Evolutionary conservation across 257 asterid genomes (phyloP).

Genomic region (Knoxia roxburghii): DNA sequence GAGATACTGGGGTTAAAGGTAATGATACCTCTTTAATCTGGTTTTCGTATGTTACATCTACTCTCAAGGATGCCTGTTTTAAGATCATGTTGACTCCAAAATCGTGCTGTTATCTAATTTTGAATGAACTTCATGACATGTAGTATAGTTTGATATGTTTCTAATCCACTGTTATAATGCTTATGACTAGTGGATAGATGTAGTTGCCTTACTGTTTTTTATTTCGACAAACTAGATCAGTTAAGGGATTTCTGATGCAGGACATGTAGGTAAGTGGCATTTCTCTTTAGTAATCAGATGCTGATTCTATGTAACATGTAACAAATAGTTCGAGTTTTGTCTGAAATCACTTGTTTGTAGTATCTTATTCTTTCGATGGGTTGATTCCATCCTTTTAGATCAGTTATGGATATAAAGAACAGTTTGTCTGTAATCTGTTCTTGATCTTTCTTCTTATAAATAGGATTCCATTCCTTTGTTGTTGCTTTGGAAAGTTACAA

Average conservation of each 20-base stretch:
- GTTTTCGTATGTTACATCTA: neutral
- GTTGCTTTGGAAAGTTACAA: neutral
- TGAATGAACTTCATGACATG: neutral
- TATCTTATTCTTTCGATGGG: neutral
- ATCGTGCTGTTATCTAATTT: neutral
- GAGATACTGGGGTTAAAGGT: constrained; percentile 66
- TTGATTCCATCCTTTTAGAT: neutral
- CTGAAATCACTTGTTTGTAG: neutral
- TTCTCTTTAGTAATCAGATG: neutral
- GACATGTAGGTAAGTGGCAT: neutral
- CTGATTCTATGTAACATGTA: neutral
- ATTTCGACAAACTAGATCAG: neutral
- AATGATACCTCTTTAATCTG: constrained; percentile 1
- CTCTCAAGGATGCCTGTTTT: neutral
- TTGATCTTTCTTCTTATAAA: no score
- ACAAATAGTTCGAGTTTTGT: neutral
- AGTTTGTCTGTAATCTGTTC: no score
- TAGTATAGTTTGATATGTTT: neutral
- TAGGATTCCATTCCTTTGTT: no score
- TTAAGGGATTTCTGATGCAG: neutral
- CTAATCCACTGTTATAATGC: neutral
- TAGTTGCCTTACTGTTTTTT: no score
- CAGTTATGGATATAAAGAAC: no score
- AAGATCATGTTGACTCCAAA: neutral
- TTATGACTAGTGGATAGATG: no score